A percentile compares a stretch with the other conserved stretches of the same genome.
phyloP scores from a whole-genome alignment of 2,329 filamentous ascomycete species.

The Apiospora sp. region DNA sequence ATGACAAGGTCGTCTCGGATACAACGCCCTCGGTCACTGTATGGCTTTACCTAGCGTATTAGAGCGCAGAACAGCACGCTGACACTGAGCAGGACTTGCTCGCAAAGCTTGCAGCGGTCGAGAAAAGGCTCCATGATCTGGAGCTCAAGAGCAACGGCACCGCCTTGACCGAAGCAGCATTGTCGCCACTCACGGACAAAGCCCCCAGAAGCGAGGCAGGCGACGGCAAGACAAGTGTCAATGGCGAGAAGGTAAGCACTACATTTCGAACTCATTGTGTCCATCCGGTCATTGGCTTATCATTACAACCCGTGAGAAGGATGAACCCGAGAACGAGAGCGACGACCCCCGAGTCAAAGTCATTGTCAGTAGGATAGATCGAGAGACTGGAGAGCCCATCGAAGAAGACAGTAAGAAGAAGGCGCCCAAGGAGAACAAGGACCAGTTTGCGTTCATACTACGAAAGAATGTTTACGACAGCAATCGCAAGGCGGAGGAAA shows the following conservation, averaged over 20 bases:
- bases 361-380: neutral
- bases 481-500: neutral
- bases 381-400: neutral
- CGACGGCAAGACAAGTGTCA: neutral
- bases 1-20: neutral
- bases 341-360: neutral
- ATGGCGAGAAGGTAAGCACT: constrained; percentile 1
- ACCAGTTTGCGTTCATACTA: neutral
- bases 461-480: neutral
- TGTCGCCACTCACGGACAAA: neutral
- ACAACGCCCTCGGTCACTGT: neutral
- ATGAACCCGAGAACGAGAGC: neutral
- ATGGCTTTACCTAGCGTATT: neutral
- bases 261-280: neutral
- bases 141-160: neutral
- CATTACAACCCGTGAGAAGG: neutral
- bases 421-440: neutral
- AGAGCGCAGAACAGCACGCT: neutral
- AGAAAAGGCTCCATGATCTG: constrained; percentile 1
- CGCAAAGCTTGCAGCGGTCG: neutral
- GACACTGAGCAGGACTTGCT: neutral
- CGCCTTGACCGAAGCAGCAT: neutral
- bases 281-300: neutral
- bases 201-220: neutral
- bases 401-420: neutral